Percentiles rank a stretch among this genome's conserved stretches.
Conservation (phyloP, 352 stramenopile genomes). For the Phytopythium vexans region DNA sequence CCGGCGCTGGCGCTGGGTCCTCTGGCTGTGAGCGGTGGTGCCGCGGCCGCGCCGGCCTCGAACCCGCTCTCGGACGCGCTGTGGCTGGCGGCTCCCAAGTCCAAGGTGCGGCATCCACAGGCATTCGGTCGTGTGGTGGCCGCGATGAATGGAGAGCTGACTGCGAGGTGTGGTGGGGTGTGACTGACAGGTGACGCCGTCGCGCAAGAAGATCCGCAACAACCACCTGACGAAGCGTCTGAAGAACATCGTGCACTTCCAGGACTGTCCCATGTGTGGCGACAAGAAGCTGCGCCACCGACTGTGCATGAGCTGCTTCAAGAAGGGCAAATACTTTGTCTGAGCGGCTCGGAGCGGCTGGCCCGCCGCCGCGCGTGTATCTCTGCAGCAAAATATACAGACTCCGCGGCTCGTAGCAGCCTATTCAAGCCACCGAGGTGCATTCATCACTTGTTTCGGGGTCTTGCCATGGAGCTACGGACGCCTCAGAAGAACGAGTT, state of each 20-base stretch:
- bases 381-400: too few relatives aligned
- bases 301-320: slow-evolving; percentile 90
- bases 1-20: slow-evolving; percentile 34
- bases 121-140: background rate
- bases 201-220: slow-evolving; percentile 86
- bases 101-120: slow-evolving; percentile 52
- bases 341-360: slow-evolving; percentile 21
- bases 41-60: slow-evolving; percentile 24
- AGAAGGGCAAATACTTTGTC: slow-evolving; percentile 91
- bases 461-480: too few relatives aligned
- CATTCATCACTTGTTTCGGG: too few relatives aligned
- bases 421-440: too few relatives aligned
- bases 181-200: slow-evolving; percentile 70
- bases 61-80: slow-evolving; percentile 71
- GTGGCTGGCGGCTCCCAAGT: slow-evolving; percentile 84
- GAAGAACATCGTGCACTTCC: slow-evolving; percentile 90
- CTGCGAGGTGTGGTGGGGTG: background rate
- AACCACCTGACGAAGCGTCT: slow-evolving; percentile 84
- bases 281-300: slow-evolving; percentile 88
- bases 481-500: slow-evolving; percentile 59
- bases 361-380: too few relatives aligned
- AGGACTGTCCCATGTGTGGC: slow-evolving; percentile 76
- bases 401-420: too few relatives aligned
- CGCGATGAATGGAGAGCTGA: background rate
- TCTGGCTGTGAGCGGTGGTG: slow-evolving; percentile 1